Base-by-base conservation (phyloP, 306 rosid species). In the Lathyrus sativus region DNA sequence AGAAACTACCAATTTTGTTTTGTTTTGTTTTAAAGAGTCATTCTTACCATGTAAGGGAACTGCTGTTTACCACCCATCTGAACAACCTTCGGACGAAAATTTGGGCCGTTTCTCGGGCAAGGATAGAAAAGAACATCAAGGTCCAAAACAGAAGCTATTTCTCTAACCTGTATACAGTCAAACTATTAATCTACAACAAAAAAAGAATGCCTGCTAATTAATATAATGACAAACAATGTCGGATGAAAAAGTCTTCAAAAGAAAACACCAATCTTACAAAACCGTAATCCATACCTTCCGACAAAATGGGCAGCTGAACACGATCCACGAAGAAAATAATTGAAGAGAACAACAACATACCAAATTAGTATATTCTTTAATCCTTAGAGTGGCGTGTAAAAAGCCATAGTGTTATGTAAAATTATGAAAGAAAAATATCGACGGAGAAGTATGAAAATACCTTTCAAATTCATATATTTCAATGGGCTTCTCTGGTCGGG, bases 401-500 rank as follows among this genome's bases (percentile, higher is more conserved):
- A 69, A 39, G 39, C 10, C 17, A 61, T 37, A 48, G 11, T 4
- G 49, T 19, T 33, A 51, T 54, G n/a, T 28, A 73, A 39, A 66
- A 58, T 17, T 56, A 31, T 15, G 39, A 48, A 15, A 51, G 50
- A 11, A 24, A 39, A 73, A 59, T 65, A 67, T n/a, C 11, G 15
- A 67, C 44, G 56, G 41, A 44, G 41, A 78, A 67, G 61, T 64
- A 33, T 60, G 22, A 59, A 44, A 44, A 41, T 86, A 93, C 99
- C 99, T 74, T 73, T 90, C 99, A 78, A 93, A 93, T 76, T 95
- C 99, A 54, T 90, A 95, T 81, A 95, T 85, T 76, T 95, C 99
- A 67, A 95, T 82, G 26, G 96, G 96, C 81, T 95, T 90, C 84
- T 81, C 88, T 0, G 99, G 99, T 5, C 88, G 96, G 65, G 96